Conservation (phyloP, 805 yeast species). For the Zygosaccharomyces lentus region DNA sequence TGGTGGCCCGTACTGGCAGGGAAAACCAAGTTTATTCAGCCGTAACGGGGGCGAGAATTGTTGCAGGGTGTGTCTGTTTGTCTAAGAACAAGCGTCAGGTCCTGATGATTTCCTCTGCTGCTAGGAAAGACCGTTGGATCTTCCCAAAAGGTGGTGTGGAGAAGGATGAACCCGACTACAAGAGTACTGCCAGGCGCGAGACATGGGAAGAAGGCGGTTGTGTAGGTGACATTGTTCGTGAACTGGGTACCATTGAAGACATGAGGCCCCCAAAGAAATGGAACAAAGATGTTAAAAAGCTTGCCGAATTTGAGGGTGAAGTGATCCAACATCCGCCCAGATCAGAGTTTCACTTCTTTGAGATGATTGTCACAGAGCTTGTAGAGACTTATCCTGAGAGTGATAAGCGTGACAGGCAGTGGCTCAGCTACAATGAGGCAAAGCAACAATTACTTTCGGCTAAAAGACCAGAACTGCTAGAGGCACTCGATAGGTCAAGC, state of each 20-base stretch:
- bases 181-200: constrained; percentile 68
- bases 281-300: constrained; percentile 28
- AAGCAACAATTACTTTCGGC: constrained; percentile 51
- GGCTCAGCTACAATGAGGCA: constrained; percentile 73
- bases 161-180: constrained; percentile 56
- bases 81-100: constrained; percentile 55
- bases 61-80: constrained; percentile 87
- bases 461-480: constrained; percentile 62
- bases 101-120: constrained; percentile 72
- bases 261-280: constrained; percentile 46
- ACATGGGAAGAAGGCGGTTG: constrained; percentile 99
- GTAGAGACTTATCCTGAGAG: constrained; percentile 74
- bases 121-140: constrained; percentile 70
- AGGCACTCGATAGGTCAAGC: constrained; percentile 56
- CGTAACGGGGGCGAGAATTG: constrained; percentile 71
- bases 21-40: constrained; percentile 55
- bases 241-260: constrained; percentile 67
- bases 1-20: constrained; percentile 51
- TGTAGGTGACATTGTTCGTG: constrained; percentile 52
- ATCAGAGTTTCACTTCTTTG: constrained; percentile 85
- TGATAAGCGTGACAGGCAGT: constrained; percentile 55
- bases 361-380: constrained; percentile 57
- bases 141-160: constrained; percentile 97
- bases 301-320: constrained; percentile 22
- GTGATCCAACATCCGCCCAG: constrained; percentile 52